phyloP scores from a whole-genome alignment of 352 stramenopile species.

The Phytophthora pini region DNA sequence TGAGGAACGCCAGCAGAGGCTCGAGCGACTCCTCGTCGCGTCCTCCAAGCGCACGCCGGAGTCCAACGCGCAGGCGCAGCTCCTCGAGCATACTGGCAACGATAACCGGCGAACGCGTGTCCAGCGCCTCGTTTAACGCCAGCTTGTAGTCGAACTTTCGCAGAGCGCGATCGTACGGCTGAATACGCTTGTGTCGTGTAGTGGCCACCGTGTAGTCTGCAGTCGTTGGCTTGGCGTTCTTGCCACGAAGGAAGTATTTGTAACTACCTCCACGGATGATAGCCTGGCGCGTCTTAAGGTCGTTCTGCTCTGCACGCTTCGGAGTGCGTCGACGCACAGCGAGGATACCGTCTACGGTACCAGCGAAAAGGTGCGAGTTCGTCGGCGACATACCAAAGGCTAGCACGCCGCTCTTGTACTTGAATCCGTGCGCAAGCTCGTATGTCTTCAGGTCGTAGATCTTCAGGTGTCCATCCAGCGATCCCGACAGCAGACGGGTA shows the following conservation, averaged over 20 bases:
- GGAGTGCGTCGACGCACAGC: slow-evolving; percentile 80
- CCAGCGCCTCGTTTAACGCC: slow-evolving; percentile 94
- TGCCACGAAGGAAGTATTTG: slow-evolving; percentile 91
- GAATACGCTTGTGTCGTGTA: slow-evolving; percentile 90
- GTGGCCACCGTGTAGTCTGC: slow-evolving; percentile 83
- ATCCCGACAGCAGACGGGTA: slow-evolving; percentile 89
- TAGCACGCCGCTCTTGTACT: slow-evolving; percentile 86
- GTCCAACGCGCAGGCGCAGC: slow-evolving; percentile 91
- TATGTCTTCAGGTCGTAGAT: slow-evolving; percentile 94
- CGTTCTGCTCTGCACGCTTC: slow-evolving; percentile 74
- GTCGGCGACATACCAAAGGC: slow-evolving; percentile 85
- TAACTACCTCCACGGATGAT: slow-evolving; percentile 87
- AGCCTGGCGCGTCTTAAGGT: slow-evolving; percentile 68
- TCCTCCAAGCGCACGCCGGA: slow-evolving; percentile 90
- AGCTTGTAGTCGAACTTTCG: slow-evolving; percentile 97
- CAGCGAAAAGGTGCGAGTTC: slow-evolving; percentile 85
- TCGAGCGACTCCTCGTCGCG: slow-evolving; percentile 95
- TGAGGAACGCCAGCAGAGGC: slow-evolving; percentile 94
- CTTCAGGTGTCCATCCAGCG: slow-evolving; percentile 93
- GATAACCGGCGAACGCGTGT: slow-evolving; percentile 89
- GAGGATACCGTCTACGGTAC: slow-evolving; percentile 80
- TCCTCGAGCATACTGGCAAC: slow-evolving; percentile 96
- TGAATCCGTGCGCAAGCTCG: slow-evolving; percentile 90
- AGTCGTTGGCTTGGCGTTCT: slow-evolving; percentile 77
- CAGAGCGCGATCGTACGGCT: slow-evolving; percentile 93